Percentiles rank a stretch among this genome's conserved stretches.
Conservation (phyloP, 1,284 basidiomycete genomes). For the Schizophyllum amplum region DNA sequence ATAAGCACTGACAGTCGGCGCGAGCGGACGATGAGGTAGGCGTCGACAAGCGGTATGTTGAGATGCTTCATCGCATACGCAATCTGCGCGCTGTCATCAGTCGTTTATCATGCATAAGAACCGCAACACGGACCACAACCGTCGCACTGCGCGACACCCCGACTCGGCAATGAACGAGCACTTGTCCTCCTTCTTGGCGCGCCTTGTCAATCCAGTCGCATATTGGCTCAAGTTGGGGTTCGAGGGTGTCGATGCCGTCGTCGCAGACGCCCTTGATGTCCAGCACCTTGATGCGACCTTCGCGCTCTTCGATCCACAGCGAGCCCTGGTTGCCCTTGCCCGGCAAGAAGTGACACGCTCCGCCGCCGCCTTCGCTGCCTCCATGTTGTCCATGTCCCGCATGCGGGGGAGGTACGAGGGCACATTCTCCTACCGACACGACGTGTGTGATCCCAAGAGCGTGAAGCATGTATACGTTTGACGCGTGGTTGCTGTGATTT, state of each 20-base stretch:
- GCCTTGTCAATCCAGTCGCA: constrained; percentile 93
- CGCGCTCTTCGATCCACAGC: constrained; percentile 82
- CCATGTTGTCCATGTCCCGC: constrained; percentile 8
- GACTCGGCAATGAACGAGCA: constrained; percentile 94
- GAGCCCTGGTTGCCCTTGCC: constrained; percentile 56
- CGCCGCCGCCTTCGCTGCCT: constrained; percentile 17
- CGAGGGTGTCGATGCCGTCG: constrained; percentile 92
- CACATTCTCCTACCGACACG: constrained; percentile 94
- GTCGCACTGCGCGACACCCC: constrained; percentile 92
- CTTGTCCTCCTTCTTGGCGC: constrained; percentile 73
- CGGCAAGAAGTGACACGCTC: constrained; percentile 31
- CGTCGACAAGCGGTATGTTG: constrained; percentile 81
- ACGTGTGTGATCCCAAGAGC: constrained; percentile 97
- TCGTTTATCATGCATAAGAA: constrained; percentile 5
- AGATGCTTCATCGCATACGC: constrained; percentile 97
- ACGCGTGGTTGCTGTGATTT: constrained; percentile 72
- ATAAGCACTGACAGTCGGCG: constrained; percentile 80
- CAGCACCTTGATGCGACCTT: constrained; percentile 80
- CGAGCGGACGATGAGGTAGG: constrained; percentile 86
- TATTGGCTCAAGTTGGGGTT: constrained; percentile 80
- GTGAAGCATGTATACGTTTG: constrained; percentile 92
- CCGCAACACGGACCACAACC: constrained; percentile 59
- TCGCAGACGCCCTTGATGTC: constrained; percentile 89
- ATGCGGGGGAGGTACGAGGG: constrained; percentile 62
- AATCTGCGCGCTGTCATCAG: constrained; percentile 39